Percentiles rank a stretch among this genome's conserved stretches.
These are phyloP conservation scores for Centaurea solstitialis DNA, from an alignment of 129 eudicot genomes.

Conservation along the genomic window DNA sequence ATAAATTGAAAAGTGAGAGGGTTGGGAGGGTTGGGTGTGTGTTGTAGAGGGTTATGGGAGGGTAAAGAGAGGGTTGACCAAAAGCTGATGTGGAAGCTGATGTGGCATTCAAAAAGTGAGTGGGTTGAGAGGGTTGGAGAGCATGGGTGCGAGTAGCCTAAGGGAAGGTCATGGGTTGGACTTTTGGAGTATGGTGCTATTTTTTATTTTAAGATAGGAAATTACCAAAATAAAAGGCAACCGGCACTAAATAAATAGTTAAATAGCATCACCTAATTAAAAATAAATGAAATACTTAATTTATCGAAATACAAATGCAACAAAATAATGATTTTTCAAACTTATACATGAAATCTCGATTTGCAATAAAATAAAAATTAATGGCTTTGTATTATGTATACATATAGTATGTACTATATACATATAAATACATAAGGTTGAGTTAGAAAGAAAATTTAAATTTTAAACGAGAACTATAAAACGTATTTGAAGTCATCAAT, in stretches of 20 bases:
- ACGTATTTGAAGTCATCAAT: not conserved
- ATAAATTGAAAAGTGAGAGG: too few species aligned
- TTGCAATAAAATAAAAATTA: too few species aligned
- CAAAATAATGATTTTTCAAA: not conserved
- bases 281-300: not conserved
- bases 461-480: not conserved
- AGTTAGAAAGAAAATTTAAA: not conserved
- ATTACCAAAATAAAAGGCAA: not conserved
- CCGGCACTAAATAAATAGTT: not conserved
- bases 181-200: not conserved
- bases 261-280: not conserved
- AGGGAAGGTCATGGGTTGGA: not conserved
- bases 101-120: too few species aligned
- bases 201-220: not conserved
- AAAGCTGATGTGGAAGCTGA: too few species aligned
- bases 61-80: too few species aligned
- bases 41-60: too few species aligned
- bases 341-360: not conserved
- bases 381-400: too few species aligned
- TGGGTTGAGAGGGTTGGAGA: too few species aligned
- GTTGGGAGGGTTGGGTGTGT: too few species aligned
- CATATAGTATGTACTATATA: too few species aligned
- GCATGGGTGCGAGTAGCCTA: too few species aligned
- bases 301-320: not conserved
- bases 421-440: too few species aligned